phyloP scores from a whole-genome alignment of 345 rosid species.

The Camelina hispida region DNA sequence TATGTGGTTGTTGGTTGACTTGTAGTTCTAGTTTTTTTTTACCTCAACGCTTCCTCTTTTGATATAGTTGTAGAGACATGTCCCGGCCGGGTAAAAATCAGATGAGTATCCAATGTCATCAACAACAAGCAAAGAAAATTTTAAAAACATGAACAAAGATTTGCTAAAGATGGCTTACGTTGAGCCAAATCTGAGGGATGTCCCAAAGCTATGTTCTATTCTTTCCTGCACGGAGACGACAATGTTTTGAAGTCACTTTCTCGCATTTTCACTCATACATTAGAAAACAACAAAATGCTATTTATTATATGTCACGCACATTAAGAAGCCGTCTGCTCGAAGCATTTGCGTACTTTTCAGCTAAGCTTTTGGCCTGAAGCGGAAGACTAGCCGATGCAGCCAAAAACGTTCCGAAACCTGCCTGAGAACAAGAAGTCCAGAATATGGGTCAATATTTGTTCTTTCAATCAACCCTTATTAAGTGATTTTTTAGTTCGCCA shows the following conservation, averaged over 20 bases:
- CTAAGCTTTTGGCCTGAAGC: conserved; percentile 52
- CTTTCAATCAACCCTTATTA: not conserved
- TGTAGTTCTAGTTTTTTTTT: conserved; percentile 6
- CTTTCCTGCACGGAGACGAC: conserved; percentile 50
- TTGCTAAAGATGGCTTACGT: conserved; percentile 50
- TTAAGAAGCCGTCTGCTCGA: conserved; percentile 54
- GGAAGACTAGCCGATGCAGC: conserved; percentile 76
- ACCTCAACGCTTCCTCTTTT: conserved; percentile 97
- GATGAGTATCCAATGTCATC: conserved; percentile 26
- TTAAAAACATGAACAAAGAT: not conserved
- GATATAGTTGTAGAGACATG: conserved; percentile 57
- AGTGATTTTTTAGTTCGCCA: not conserved
- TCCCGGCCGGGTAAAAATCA: not conserved
- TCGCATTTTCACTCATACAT: not conserved
- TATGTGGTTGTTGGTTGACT: not conserved
- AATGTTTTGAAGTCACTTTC: not conserved
- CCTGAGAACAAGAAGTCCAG: conserved; percentile 48
- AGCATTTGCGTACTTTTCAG: conserved; percentile 42
- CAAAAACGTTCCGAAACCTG: conserved; percentile 81
- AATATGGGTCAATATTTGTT: conserved; percentile 8
- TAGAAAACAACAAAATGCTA: conserved; percentile 3
- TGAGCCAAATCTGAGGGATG: conserved; percentile 88
- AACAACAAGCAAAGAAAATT: conserved; percentile 4
- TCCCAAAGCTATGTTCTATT: conserved; percentile 67
- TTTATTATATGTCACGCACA: conserved; percentile 38